Percentiles rank a stretch among this genome's conserved stretches.
Evolutionary conservation across 495 filamentous ascomycete genomes (phyloP).

Genomic region (Cercophora samala): DNA sequence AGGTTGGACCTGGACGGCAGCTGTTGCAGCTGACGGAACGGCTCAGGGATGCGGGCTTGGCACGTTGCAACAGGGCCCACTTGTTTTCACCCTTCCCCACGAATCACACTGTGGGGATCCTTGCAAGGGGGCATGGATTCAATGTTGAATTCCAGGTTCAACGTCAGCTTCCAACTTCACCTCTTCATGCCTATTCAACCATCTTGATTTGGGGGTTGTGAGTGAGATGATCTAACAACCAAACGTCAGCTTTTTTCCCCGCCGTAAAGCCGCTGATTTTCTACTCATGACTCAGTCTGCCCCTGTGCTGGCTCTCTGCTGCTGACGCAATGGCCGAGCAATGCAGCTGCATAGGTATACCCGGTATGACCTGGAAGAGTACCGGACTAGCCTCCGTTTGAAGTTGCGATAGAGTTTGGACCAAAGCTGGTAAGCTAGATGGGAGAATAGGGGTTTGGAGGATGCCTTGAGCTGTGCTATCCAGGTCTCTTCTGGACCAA

Average conservation of each 20-base stretch:
- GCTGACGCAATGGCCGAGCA: slow-evolving; percentile 4
- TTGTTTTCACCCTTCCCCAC: not conserved
- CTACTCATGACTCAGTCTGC: not conserved
- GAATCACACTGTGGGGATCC: not conserved
- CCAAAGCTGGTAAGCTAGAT: not conserved
- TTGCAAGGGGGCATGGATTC: not conserved
- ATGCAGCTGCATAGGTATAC: not conserved
- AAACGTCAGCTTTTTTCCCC: not conserved
- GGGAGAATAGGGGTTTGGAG: not conserved
- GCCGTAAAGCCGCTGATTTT: not conserved
- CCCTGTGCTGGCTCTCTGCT: not conserved
- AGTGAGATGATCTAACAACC: not conserved
- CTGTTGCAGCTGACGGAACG: slow-evolving; percentile 1
- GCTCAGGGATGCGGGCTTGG: not conserved
- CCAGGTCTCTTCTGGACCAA: not conserved
- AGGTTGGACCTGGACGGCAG: slow-evolving; percentile 16
- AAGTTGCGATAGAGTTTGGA: not conserved
- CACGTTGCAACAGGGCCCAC: not conserved
- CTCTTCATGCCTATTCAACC: not conserved
- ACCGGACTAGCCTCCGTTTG: not conserved
- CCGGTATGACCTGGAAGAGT: not conserved
- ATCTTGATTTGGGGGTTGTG: not conserved
- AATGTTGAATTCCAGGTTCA: not conserved
- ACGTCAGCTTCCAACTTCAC: not conserved
- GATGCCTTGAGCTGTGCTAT: not conserved